phyloP scores from a whole-genome alignment of 2,329 filamentous ascomycete species.

The Pestalotiopsis sp. region DNA sequence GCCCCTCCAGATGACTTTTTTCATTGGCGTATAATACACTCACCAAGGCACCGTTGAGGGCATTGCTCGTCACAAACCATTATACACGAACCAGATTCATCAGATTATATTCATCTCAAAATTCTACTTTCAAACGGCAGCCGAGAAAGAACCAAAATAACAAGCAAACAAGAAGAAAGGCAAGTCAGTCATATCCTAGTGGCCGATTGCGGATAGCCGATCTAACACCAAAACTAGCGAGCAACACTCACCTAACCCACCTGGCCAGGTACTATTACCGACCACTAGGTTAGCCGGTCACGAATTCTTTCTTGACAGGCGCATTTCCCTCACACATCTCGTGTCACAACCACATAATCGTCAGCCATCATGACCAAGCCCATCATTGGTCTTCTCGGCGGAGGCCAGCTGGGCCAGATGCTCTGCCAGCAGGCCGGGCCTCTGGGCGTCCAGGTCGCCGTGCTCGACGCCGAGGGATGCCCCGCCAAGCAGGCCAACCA shows the following conservation, averaged over 20 bases:
- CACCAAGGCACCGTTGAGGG: background rate
- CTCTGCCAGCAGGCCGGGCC: slow-evolving; percentile 79
- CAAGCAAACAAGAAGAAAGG: background rate
- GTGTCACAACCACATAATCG: background rate
- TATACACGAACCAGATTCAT: background rate
- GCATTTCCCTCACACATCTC: background rate
- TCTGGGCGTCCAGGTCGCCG: slow-evolving; percentile 75
- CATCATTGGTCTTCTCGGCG: slow-evolving; percentile 9
- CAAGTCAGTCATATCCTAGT: background rate
- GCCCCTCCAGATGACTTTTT: slow-evolving; percentile 19
- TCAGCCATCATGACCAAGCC: background rate
- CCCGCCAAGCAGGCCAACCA: slow-evolving; percentile 86
- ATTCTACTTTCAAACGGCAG: background rate
- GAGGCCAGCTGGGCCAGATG: slow-evolving; percentile 87
- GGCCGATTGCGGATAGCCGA: background rate
- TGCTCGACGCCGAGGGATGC: slow-evolving; percentile 75
- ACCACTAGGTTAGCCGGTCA: background rate
- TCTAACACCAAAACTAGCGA: background rate
- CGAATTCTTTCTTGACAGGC: background rate
- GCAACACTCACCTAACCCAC: background rate
- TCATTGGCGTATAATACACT: slow-evolving; percentile 2
- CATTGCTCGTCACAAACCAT: background rate
- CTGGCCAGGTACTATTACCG: background rate
- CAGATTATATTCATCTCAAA: background rate
- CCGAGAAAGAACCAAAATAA: background rate